Conservation (phyloP, 768 basidiomycete species). For the Collybia sordida region DNA sequence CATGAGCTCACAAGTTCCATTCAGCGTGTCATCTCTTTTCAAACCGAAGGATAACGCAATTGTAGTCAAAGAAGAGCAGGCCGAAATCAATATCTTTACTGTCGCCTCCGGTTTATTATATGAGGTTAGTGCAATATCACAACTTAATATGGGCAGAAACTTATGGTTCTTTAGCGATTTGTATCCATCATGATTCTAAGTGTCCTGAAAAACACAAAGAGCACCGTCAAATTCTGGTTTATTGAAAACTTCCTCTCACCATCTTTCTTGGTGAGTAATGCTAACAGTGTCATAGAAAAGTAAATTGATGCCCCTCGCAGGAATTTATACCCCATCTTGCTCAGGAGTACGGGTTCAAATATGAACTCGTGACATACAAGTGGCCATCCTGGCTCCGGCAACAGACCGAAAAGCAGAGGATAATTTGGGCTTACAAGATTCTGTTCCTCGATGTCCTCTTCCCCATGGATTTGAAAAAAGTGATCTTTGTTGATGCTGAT, state of each 20-base stretch:
- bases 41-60: conserved; percentile 24
- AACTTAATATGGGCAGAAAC: not conserved
- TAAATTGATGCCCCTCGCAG: conserved; percentile 33
- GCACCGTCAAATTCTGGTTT: conserved; percentile 99
- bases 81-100: conserved; percentile 98
- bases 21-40: conserved; percentile 48
- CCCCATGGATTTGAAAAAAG: conserved; percentile 98
- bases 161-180: conserved; percentile 67
- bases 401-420: conserved; percentile 96
- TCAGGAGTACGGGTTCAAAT: conserved; percentile 89
- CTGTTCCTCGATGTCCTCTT: conserved; percentile 98
- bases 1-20: conserved; percentile 6
- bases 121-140: conserved; percentile 56
- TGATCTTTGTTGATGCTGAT: conserved; percentile 98
- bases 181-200: conserved; percentile 98
- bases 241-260: conserved; percentile 99
- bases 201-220: conserved; percentile 91
- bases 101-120: conserved; percentile 96
- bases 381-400: conserved; percentile 99
- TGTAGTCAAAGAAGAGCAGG: conserved; percentile 45
- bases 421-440: conserved; percentile 99
- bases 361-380: conserved; percentile 97
- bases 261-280: conserved; percentile 76
- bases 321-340: conserved; percentile 96
- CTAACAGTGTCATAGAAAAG: not conserved